phyloP scores from a whole-genome alignment of 148 eudicot species.

The Diospyros kaki region DNA sequence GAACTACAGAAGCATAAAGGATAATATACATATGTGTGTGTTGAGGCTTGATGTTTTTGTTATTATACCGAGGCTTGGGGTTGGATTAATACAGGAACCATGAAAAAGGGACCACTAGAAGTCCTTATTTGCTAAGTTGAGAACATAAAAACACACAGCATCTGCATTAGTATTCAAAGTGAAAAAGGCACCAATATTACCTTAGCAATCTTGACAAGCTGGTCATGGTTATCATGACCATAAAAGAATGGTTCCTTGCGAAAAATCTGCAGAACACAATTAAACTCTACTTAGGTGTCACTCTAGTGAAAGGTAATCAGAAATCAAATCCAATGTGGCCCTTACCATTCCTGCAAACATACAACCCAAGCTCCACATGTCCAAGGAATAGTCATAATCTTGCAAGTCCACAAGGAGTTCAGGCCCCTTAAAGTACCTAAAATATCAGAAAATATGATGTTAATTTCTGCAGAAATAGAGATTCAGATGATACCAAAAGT shows the following conservation, averaged over 20 bases:
- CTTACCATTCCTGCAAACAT: conserved; percentile 45
- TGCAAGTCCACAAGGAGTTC: conserved; percentile 40
- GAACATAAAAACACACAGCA: background rate
- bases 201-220: conserved; percentile 44
- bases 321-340: background rate
- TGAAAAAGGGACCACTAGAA: background rate
- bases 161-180: background rate
- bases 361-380: conserved; percentile 45
- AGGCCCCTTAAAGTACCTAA: conserved; percentile 38
- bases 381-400: background rate
- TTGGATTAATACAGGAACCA: background rate
- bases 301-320: background rate
- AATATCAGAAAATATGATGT: background rate
- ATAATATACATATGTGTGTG: too few relatives aligned
- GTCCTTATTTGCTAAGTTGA: background rate
- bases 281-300: background rate
- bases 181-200: conserved; percentile 10
- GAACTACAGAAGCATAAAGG: too few relatives aligned
- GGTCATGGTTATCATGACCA: conserved; percentile 19
- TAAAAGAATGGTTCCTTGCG: too few relatives aligned
- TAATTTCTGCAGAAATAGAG: background rate
- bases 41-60: too few relatives aligned
- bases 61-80: too few relatives aligned
- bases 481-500: background rate
- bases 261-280: conserved; percentile 29